Evolutionary conservation across 371 early-diverging fungal genomes (phyloP).

Genomic region (Gilbertella persicaria): DNA sequence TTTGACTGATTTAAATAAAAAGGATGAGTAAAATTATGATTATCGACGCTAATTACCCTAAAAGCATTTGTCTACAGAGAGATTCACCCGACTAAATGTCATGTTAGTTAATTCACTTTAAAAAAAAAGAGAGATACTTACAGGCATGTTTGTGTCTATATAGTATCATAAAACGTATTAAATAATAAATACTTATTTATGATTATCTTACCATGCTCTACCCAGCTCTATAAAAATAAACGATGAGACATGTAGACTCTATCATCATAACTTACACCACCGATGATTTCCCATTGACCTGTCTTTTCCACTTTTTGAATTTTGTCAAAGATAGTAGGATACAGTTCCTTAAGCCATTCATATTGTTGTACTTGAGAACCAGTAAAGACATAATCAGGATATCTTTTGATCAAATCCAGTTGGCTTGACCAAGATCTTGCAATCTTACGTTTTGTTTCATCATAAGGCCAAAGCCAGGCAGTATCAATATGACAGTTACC

Average conservation of each 20-base stretch:
- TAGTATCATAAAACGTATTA: neutral
- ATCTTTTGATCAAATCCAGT: slow-evolving; percentile 78
- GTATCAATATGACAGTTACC: slow-evolving; percentile 88
- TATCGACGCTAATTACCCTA: slow-evolving; percentile 66
- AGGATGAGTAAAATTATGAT: too few species aligned
- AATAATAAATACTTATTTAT: neutral
- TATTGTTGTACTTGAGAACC: slow-evolving; percentile 93
- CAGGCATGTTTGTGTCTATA: slow-evolving; percentile 96
- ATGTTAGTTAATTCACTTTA: neutral
- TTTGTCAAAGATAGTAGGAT: slow-evolving; percentile 82
- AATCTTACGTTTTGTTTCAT: slow-evolving; percentile 94
- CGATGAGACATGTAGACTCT: too few species aligned
- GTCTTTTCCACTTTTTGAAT: slow-evolving; percentile 68
- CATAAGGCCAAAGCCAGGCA: slow-evolving; percentile 93
- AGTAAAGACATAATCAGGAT: slow-evolving; percentile 89
- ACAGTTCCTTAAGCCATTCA: slow-evolving; percentile 85
- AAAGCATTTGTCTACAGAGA: slow-evolving; percentile 89
- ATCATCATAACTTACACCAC: slow-evolving; percentile 58
- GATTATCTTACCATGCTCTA: slow-evolving; percentile 43
- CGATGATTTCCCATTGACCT: slow-evolving; percentile 93
- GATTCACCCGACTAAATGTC: slow-evolving; percentile 81
- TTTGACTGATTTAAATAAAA: too few species aligned
- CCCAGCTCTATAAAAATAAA: slow-evolving; percentile 45
- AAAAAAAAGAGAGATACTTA: slow-evolving; percentile 5
- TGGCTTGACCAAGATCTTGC: slow-evolving; percentile 94